Conservation (phyloP, 352 stramenopile species). For the Pythium rhizo-oryzae region DNA sequence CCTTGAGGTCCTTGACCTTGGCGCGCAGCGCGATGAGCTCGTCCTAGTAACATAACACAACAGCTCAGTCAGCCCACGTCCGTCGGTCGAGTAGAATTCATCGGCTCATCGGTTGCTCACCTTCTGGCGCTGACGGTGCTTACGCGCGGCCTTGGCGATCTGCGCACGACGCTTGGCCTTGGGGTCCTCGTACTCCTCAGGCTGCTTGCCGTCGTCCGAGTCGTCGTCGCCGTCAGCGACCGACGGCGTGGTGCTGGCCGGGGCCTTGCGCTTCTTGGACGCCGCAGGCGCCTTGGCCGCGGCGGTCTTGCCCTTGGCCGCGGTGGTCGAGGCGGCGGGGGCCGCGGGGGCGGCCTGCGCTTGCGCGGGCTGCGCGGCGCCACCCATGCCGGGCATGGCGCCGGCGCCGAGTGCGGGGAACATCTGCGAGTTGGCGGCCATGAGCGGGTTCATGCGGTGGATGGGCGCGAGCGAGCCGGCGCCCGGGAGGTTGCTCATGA, state of each 20-base stretch:
- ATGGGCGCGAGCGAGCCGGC: slow-evolving; percentile 61
- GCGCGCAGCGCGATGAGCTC: slow-evolving; percentile 82
- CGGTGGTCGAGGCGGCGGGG: slow-evolving; percentile 5
- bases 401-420: slow-evolving; percentile 48
- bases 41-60: slow-evolving; percentile 37
- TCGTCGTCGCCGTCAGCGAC: slow-evolving; percentile 44
- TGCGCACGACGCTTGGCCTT: slow-evolving; percentile 88
- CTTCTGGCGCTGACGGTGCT: slow-evolving; percentile 88
- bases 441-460: slow-evolving; percentile 76
- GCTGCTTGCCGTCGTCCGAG: slow-evolving; percentile 58
- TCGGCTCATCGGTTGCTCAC: neutral
- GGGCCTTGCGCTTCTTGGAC: slow-evolving; percentile 80
- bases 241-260: slow-evolving; percentile 35
- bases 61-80: neutral
- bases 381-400: slow-evolving; percentile 26
- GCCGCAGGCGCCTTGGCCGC: slow-evolving; percentile 45
- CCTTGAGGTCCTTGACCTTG: slow-evolving; percentile 90
- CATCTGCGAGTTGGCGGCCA: slow-evolving; percentile 62
- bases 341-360: neutral
- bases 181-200: slow-evolving; percentile 81
- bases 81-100: neutral
- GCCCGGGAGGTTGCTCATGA: slow-evolving; percentile 54
- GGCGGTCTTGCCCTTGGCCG: slow-evolving; percentile 41
- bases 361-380: neutral
- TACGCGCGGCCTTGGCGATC: slow-evolving; percentile 87